Evolutionary conservation across 1,284 basidiomycete species (phyloP), one percentile per base, ranked within the genome.

Genomic region (Hemileia vastatrix): DNA sequence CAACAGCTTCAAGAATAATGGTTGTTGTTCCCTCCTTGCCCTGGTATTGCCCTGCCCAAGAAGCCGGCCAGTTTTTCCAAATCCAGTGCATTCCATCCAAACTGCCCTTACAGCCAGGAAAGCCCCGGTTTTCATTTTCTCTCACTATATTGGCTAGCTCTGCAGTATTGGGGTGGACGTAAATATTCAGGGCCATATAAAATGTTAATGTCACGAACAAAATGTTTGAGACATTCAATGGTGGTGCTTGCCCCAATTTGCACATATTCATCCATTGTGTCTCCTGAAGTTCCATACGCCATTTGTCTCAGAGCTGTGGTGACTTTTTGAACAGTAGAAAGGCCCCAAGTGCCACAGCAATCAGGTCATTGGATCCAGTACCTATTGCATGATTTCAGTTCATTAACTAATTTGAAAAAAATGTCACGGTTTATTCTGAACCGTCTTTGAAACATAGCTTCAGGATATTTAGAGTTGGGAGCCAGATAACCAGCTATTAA

Each of bases 61-160:
- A 15, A 18, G 24, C 13, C 19, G 52, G 52, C n/a, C 31, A 54
- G 21, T 54, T 54, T 54, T 36, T 54, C 52, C 52, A 54, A 4
- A 33, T 21, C 52, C 52, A 54, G 31, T 54, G 52, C 52, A 54
- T 54, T n/a, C 31, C 36, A 54, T 54, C 53, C 4, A 54, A 21
- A 3, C 33, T 24, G 4, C 31, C 53, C 36, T 40, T 32, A 32
- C 36, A 40, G 3, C 36, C 53, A n/a, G 53, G 53, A 33, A 54
- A 43, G 18, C 36, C 53, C 19, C 53, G 23, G 6, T 36, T 19
- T 5, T 18, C 13, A 21, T 6, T 27, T 19, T 24, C 49, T 1
- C 6, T 23, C 13, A 51, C 9, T 19, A 51, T 1, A 24, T 27
- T 51, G 23, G 24, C 6, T 3, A 51, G 6, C 1, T 51, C 49